These are phyloP conservation scores for Pestalotiopsis sp. DNA, from an alignment of 2,329 filamentous ascomycete genomes.

Conservation along the genomic window DNA sequence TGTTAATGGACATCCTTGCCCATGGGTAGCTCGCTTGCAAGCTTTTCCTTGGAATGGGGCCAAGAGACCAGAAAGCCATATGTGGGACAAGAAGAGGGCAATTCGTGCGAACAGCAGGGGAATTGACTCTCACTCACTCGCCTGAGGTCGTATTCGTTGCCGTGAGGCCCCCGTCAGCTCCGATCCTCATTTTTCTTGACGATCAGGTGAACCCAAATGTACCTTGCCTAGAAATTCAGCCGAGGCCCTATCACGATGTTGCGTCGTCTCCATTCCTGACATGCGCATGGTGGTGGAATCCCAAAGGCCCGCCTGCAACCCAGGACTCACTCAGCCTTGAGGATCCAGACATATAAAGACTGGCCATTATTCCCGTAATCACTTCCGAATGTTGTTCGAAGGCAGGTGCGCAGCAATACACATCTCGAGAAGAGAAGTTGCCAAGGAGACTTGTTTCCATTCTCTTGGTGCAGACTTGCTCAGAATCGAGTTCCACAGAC, in stretches of 20 bases:
- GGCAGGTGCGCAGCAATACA: not conserved
- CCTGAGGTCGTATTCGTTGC: not conserved
- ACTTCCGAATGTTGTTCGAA: not conserved
- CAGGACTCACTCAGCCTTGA: not conserved
- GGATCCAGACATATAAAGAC: slow-evolving; percentile 12
- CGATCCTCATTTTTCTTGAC: not conserved
- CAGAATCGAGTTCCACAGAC: not conserved
- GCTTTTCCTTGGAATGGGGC: not conserved
- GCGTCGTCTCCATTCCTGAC: not conserved
- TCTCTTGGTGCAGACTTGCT: not conserved
- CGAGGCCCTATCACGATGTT: slow-evolving; percentile 4
- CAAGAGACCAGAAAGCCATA: not conserved
- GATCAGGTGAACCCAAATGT: not conserved
- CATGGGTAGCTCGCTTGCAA: not conserved
- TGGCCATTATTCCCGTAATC: not conserved
- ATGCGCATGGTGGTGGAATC: not conserved
- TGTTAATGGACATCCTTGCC: not conserved
- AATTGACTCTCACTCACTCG: not conserved
- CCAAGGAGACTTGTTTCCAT: not conserved
- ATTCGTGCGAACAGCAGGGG: not conserved
- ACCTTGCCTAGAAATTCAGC: not conserved
- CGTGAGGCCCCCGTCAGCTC: not conserved
- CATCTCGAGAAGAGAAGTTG: not conserved
- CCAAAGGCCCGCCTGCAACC: not conserved
- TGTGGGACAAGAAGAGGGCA: not conserved